Percentiles rank a stretch among this genome's conserved stretches.
Conservation (phyloP, 352 stramenopile genomes). For the Pythium sukuiense region DNA sequence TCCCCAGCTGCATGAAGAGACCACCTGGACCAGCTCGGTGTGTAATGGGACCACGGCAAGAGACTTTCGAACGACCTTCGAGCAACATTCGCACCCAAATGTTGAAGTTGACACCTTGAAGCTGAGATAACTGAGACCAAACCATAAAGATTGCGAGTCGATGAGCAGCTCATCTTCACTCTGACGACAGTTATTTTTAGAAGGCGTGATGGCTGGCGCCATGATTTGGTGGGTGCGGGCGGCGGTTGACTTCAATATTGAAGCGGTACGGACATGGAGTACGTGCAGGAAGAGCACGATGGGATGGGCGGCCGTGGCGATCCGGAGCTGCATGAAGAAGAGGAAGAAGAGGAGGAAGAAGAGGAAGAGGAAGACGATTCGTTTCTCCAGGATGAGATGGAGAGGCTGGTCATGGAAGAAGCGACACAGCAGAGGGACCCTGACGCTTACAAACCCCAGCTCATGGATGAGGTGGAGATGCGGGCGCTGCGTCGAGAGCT, state of each 20-base stretch:
- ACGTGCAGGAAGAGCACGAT: not conserved
- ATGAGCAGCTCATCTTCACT: not conserved
- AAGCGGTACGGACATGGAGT: not conserved
- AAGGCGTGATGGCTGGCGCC: not conserved
- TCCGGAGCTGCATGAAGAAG: not conserved
- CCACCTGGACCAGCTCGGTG: not conserved
- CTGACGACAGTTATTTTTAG: conserved; percentile 2
- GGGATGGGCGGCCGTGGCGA: not conserved
- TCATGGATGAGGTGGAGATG: conserved; percentile 63
- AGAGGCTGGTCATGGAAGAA: conserved; percentile 20
- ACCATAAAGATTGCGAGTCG: too few relatives aligned
- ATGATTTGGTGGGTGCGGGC: not conserved
- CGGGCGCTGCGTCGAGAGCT: conserved; percentile 39
- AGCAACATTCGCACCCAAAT: conserved; percentile 6
- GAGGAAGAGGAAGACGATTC: conserved; percentile 20
- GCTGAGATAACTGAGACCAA: not conserved
- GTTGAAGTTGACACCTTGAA: conserved; percentile 6
- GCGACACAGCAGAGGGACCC: conserved; percentile 11
- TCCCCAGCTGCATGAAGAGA: not conserved
- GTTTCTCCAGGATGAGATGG: conserved; percentile 23
- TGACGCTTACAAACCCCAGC: conserved; percentile 41
- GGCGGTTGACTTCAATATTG: not conserved
- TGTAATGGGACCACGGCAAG: conserved; percentile 5
- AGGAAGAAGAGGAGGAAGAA: conserved; percentile 12
- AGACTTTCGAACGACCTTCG: conserved; percentile 12